Conservation (phyloP, 2,329 filamentous ascomycete species). For the Nigrospora oryzae region DNA sequence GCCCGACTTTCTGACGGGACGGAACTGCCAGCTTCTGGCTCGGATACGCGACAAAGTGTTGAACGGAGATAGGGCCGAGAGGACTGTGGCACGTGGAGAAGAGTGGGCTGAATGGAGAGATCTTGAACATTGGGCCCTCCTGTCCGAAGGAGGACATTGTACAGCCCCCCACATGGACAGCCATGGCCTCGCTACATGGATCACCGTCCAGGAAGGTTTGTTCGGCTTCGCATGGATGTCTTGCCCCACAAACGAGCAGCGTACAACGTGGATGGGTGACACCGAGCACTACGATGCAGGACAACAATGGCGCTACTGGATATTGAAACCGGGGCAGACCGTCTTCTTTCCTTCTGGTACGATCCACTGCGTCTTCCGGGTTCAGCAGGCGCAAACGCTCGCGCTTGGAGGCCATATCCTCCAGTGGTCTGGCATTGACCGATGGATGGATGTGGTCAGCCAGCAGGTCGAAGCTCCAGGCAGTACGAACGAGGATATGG, state of each 20-base stretch:
- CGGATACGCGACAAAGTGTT: constrained; percentile 1
- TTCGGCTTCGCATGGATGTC: constrained; percentile 23
- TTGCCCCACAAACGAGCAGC: constrained; percentile 14
- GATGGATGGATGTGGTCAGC: constrained; percentile 19
- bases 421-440: constrained; percentile 22
- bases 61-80: neutral
- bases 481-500: constrained; percentile 21
- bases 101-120: no score
- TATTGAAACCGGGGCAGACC: constrained; percentile 23
- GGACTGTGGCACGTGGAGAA: no score
- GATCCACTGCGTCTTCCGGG: constrained; percentile 24
- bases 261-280: constrained; percentile 12
- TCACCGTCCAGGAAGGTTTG: constrained; percentile 17
- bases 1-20: constrained; percentile 1
- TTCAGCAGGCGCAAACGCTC: constrained; percentile 16
- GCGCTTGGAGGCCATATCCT: constrained; percentile 23
- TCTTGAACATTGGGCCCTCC: constrained; percentile 21
- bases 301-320: constrained; percentile 18
- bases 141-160: constrained; percentile 23
- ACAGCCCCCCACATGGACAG: constrained; percentile 24
- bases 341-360: constrained; percentile 24
- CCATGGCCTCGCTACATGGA: constrained; percentile 24
- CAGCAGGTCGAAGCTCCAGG: constrained; percentile 17
- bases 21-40: constrained; percentile 3
- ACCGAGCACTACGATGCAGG: constrained; percentile 13